Percentiles rank a stretch among this genome's conserved stretches.
These are phyloP conservation scores for Fusarium temperatum DNA, from an alignment of 2,329 filamentous ascomycete genomes.

Conservation along the genomic window DNA sequence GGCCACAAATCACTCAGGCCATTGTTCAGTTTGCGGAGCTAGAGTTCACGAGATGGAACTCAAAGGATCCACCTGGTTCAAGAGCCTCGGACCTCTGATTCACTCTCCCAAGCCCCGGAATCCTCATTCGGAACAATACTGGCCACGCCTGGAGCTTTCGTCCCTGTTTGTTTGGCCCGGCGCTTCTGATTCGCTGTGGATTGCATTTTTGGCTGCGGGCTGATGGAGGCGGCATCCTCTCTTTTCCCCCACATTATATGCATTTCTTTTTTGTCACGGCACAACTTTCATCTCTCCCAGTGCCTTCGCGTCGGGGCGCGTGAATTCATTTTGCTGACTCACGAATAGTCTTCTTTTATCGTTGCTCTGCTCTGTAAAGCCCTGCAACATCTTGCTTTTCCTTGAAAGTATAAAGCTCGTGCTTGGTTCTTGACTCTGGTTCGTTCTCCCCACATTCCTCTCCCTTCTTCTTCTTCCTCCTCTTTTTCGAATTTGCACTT, in stretches of 20 bases:
- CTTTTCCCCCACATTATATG: background rate
- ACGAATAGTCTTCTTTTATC: slow-evolving; percentile 19
- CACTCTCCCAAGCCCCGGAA: background rate
- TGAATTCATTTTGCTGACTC: slow-evolving; percentile 11
- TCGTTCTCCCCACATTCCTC: background rate
- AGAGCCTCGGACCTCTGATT: slow-evolving; percentile 4
- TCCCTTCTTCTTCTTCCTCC: too few species aligned
- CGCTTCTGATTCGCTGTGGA: background rate
- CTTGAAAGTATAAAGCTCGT: slow-evolving; percentile 32
- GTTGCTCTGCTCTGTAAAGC: slow-evolving; percentile 36
- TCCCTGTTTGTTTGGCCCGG: background rate
- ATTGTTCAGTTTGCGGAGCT: background rate
- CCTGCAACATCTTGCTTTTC: slow-evolving; percentile 32
- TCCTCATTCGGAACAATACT: background rate
- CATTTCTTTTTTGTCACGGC: background rate
- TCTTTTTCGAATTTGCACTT: background rate
- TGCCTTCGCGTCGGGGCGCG: background rate
- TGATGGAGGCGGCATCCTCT: background rate
- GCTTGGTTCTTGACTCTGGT: slow-evolving; percentile 28
- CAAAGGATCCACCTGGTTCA: background rate
- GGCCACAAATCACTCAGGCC: background rate
- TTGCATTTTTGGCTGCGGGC: background rate
- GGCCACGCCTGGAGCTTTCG: background rate
- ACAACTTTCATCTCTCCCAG: background rate
- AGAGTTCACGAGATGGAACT: background rate